A percentile compares a stretch with the other conserved stretches of the same genome.
These are phyloP conservation scores for Akanthomyces muscarius DNA, from an alignment of 2,329 filamentous ascomycete genomes.

Conservation along the genomic window DNA sequence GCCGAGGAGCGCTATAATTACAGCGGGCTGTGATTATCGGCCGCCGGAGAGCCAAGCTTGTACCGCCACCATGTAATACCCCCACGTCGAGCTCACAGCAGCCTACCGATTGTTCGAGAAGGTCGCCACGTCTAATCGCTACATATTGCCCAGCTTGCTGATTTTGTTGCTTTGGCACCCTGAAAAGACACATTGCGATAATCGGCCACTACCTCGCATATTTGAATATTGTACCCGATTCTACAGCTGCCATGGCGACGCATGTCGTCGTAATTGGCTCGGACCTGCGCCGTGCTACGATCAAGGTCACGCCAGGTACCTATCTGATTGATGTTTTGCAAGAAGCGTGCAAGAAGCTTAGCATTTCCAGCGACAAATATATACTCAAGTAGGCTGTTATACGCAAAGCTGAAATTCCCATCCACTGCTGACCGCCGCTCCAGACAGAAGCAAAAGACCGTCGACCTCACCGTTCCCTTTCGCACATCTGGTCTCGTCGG, in stretches of 20 bases:
- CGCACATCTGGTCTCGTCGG: slow-evolving; percentile 76
- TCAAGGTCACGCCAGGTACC: slow-evolving; percentile 80
- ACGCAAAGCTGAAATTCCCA: neutral
- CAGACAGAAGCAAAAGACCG: slow-evolving; percentile 75
- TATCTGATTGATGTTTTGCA: slow-evolving; percentile 80
- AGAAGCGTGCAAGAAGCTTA: slow-evolving; percentile 82
- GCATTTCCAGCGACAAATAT: slow-evolving; percentile 67
- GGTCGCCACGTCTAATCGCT: slow-evolving; percentile 9
- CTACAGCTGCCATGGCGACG: slow-evolving; percentile 61
- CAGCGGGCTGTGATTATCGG: neutral
- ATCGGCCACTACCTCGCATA: neutral
- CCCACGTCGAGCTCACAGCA: slow-evolving; percentile 16
- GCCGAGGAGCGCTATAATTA: slow-evolving; percentile 5
- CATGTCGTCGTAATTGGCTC: slow-evolving; percentile 85
- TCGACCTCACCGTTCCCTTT: slow-evolving; percentile 82
- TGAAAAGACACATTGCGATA: neutral
- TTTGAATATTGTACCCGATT: neutral
- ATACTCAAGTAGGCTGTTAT: slow-evolving; percentile 64
- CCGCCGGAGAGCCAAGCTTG: neutral
- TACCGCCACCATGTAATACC: slow-evolving; percentile 3
- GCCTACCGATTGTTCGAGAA: slow-evolving; percentile 20
- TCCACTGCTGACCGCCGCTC: neutral
- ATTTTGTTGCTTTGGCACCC: neutral
- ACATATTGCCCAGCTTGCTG: neutral
- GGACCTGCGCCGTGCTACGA: slow-evolving; percentile 68